Base-by-base conservation (phyloP, 2,329 filamentous ascomycete species). In the Thermoascus crustaceus region DNA sequence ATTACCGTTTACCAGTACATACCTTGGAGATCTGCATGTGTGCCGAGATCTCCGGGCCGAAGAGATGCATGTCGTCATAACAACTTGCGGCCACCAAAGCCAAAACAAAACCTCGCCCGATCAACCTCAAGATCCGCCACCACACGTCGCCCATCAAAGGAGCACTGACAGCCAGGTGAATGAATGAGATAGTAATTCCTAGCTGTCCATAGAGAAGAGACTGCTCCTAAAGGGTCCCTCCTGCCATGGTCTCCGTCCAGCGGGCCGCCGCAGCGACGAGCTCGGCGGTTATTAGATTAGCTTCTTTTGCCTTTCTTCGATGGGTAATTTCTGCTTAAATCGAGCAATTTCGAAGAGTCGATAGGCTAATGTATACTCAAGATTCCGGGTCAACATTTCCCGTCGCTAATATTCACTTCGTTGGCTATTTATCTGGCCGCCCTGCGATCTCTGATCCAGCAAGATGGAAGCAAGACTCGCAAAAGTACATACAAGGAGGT, bases 361-460 rank as follows among this genome's bases (percentile, higher is more conserved):
- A 17, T 29, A n/a, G 26, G 13, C 18, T 16, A 5, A 6, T 18
- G 14, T 11, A 20, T 22, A 17, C 18, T 14, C 16, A 34, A 67
- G 64, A 61, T 58, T 30, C 67, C 55, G 10, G 60, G 52, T 4
- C 56, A 55, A 52, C 53, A 46, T 35, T 60, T 52, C 31, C 54
- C 50, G 39, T 61, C 50, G 10, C 40, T 60, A n/a, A 46, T 65
- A 11, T 41, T 65, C 32, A 61, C 68, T 3, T 53, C 62, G 3
- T 49, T 71, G 25, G 58, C 55, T 14, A 43, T 71, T 13, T 73
- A 74, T 48, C 44, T 71, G 7, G 54, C 64, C 1, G 60, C 63
- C 26, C 41, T 66, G 22, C 48, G 46, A 10, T 44, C 49, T 6
- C 32, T 58, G 22, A 27, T 37, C 21, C 35, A 44, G 17, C 30